Base-by-base conservation (phyloP, 2,329 filamentous ascomycete species). In the Teratosphaeria viscida region DNA sequence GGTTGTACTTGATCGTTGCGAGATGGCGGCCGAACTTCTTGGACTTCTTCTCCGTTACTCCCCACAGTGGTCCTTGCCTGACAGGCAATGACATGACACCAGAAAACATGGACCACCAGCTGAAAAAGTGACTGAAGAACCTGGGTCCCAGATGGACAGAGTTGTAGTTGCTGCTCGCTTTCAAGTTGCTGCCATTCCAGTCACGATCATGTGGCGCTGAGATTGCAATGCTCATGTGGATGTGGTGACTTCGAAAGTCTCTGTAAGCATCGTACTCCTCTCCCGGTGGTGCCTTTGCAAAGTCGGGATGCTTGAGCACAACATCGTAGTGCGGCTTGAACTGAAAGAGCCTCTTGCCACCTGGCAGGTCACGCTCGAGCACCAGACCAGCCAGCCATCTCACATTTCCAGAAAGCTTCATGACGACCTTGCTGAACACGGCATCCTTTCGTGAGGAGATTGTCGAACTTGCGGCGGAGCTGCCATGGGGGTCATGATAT, bases 21-120 rank as follows among this genome's bases (percentile, higher is more conserved):
- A 99, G 78, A 74, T 99, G 95, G 56, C 94, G 85, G 14, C 92
- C 92, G 72, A 99, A 99, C 72, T 99, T 99, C 77, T 99, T 99
- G 79, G 90, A 96, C 54, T 90, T 94, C 78, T 96, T 96, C 67
- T 96, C 94, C 27, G 91, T 83, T 0, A 90, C 91, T 5, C 92
- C 92, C 85, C 92, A 99, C 2, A 99, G 81, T 54, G 83, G 82
- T 16, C 94, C 94, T 76, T 99, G 95, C 0, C 94, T 89, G 60
- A 99, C 88, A 11, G 94, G 95, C 32, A 99, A 80, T 11, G 92
- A 95, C 86, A 97, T 91, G 8, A 92, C 88, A 1, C 92, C 92
- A 8, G 91, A 91, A 74, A 99, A 99, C 66, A 97, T 85, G 0
- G 89, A 92, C 91, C 92, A 97, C 94, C 94, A 99, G 60, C 86